Percentiles rank a stretch among this genome's conserved stretches.
Evolutionary conservation across 148 eudicot species (phyloP).

Genomic region (Spergularia bocconei): DNA sequence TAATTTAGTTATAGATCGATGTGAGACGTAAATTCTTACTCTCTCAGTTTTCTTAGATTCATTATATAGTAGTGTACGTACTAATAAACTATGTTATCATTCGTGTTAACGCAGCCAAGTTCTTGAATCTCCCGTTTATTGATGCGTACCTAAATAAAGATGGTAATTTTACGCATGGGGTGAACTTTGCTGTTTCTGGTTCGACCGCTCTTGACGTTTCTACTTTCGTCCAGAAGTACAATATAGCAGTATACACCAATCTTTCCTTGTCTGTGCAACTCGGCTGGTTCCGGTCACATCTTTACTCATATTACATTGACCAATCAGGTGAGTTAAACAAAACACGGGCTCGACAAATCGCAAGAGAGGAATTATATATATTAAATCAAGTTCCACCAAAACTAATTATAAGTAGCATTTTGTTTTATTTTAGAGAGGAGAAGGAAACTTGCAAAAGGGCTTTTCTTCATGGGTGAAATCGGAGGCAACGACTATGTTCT

Average conservation of each 20-base stretch:
- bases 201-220: slow-evolving; percentile 18
- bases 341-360: too few species aligned
- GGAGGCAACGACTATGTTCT: slow-evolving; percentile 19
- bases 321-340: slow-evolving; percentile 2
- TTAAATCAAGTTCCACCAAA: too few species aligned
- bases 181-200: slow-evolving; percentile 16
- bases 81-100: too few species aligned
- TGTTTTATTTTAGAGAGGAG: not conserved
- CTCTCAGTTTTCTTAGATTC: too few species aligned
- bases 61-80: too few species aligned
- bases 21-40: too few species aligned
- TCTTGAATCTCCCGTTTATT: slow-evolving; percentile 7
- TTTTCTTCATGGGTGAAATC: slow-evolving; percentile 21
- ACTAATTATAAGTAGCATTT: not conserved
- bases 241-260: not conserved
- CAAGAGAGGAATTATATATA: too few species aligned
- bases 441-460: not conserved
- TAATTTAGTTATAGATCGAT: too few species aligned
- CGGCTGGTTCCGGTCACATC: slow-evolving; percentile 15
- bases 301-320: not conserved
- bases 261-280: slow-evolving; percentile 17
- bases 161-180: slow-evolving; percentile 14
- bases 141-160: slow-evolving; percentile 7
- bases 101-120: not conserved
- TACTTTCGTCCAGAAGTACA: not conserved